Evolutionary conservation across 2,329 filamentous ascomycete genomes (phyloP).

Genomic region (Diaporthe sp.): DNA sequence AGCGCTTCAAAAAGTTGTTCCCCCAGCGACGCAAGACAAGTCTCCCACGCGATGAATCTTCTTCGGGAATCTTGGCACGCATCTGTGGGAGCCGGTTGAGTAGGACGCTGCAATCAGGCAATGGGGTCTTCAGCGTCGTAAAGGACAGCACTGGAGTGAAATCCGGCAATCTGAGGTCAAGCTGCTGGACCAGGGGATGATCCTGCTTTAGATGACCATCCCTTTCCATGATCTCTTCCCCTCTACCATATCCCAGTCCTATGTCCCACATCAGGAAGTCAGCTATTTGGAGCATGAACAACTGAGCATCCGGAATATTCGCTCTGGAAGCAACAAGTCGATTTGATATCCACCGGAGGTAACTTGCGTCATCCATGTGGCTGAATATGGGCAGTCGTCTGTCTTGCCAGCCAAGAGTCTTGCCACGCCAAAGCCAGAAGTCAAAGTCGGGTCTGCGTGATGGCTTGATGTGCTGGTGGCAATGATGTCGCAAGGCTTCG

Average conservation of each 20-base stretch:
- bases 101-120: background rate
- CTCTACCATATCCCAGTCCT: background rate
- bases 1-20: background rate
- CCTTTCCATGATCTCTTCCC: background rate
- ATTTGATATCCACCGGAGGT: too few species aligned
- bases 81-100: background rate
- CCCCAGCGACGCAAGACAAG: background rate
- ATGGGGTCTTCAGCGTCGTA: rapidly evolving
- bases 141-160: background rate
- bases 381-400: background rate
- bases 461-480: too few species aligned
- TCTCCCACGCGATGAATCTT: background rate
- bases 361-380: too few species aligned
- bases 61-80: background rate
- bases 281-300: constrained; percentile 4
- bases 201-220: background rate
- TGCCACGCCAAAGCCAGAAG: too few species aligned
- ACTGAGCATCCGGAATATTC: background rate
- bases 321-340: too few species aligned
- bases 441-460: too few species aligned
- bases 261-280: background rate
- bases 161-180: background rate
- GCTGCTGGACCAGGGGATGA: background rate
- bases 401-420: background rate
- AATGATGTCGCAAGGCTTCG: background rate